Percentiles rank a stretch among this genome's conserved stretches.
Evolutionary conservation across 148 eudicot genomes (phyloP).

Genomic region (Rhododendron ovatum): DNA sequence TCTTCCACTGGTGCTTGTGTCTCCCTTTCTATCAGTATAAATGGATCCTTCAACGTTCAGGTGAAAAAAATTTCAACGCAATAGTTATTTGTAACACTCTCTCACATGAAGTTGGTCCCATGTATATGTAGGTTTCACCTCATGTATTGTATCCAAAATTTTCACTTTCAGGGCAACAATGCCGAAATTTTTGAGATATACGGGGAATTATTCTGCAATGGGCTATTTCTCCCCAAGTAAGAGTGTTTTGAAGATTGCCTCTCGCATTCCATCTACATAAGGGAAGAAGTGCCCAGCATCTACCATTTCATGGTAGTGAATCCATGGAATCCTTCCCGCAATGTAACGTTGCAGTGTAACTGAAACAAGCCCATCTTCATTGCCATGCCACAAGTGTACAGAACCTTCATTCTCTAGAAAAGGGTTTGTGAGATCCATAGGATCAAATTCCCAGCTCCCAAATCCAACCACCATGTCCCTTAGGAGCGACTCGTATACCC

Average conservation of each 20-base stretch:
- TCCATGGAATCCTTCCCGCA: slow-evolving; percentile 47
- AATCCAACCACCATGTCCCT: slow-evolving; percentile 39
- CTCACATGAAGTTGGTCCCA: too few relatives aligned
- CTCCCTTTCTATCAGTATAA: neutral
- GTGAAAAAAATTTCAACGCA: neutral
- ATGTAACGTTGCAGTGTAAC: slow-evolving; percentile 40
- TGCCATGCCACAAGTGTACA: slow-evolving; percentile 55
- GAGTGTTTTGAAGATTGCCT: slow-evolving; percentile 32
- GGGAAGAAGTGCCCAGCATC: slow-evolving; percentile 44
- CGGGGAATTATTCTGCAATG: neutral
- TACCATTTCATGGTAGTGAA: slow-evolving; percentile 44
- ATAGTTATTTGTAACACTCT: too few relatives aligned
- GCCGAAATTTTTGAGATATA: neutral
- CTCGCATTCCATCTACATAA: slow-evolving; percentile 26
- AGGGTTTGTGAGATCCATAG: slow-evolving; percentile 30
- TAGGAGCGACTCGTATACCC: slow-evolving; percentile 31
- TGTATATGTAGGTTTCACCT: too few relatives aligned
- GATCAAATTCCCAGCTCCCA: slow-evolving; percentile 47
- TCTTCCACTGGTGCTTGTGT: neutral
- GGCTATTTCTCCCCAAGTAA: slow-evolving; percentile 7
- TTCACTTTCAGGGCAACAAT: too few relatives aligned
- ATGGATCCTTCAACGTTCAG: too few relatives aligned
- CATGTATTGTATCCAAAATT: too few relatives aligned
- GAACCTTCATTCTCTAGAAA: slow-evolving; percentile 13
- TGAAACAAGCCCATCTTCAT: slow-evolving; percentile 43